A percentile compares a stretch with the other conserved stretches of the same genome.
These are phyloP conservation scores for Lithohypha guttulata DNA, from an alignment of 2,329 filamentous ascomycete genomes.

Conservation along the genomic window DNA sequence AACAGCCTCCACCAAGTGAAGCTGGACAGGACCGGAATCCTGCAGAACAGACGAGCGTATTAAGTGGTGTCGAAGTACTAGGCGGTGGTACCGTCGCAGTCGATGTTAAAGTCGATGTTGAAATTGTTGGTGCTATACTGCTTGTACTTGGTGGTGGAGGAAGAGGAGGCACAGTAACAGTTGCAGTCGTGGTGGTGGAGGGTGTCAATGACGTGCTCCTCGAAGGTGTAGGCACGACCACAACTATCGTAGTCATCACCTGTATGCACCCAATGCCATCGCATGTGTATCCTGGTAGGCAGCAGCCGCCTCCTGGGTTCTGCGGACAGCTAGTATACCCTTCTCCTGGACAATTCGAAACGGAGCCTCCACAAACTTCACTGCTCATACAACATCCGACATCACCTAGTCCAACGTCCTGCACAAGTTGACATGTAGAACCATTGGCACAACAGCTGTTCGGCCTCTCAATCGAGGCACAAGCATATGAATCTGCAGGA, in stretches of 20 bases:
- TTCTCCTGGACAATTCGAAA: slow-evolving; percentile 37
- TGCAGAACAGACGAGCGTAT: slow-evolving; percentile 30
- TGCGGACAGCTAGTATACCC: slow-evolving; percentile 48
- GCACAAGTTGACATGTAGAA: slow-evolving; percentile 43
- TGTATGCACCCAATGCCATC: slow-evolving; percentile 44
- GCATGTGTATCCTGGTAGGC: slow-evolving; percentile 50
- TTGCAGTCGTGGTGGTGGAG: slow-evolving; percentile 13
- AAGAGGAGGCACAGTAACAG: slow-evolving; percentile 20
- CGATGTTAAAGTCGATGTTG: slow-evolving; percentile 26
- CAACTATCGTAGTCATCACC: slow-evolving; percentile 21
- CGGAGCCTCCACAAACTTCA: slow-evolving; percentile 39
- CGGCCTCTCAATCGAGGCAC: slow-evolving; percentile 44
- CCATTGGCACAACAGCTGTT: slow-evolving; percentile 48
- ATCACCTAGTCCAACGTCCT: slow-evolving; percentile 43
- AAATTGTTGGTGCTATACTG: slow-evolving; percentile 13
- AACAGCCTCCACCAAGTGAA: slow-evolving; percentile 35
- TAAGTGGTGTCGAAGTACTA: slow-evolving; percentile 28
- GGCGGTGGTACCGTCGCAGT: slow-evolving; percentile 14
- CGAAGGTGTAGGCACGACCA: slow-evolving; percentile 10
- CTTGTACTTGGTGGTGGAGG: background rate
- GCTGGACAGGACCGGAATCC: slow-evolving; percentile 37
- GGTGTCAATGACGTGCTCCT: too few species aligned
- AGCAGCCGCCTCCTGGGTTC: slow-evolving; percentile 49
- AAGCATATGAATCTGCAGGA: slow-evolving; percentile 44
- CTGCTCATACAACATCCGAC: slow-evolving; percentile 52